A percentile compares a stretch with the other conserved stretches of the same genome.
phyloP scores from a whole-genome alignment of 805 yeast species.

The Saccharomyces kudriavzevii region DNA sequence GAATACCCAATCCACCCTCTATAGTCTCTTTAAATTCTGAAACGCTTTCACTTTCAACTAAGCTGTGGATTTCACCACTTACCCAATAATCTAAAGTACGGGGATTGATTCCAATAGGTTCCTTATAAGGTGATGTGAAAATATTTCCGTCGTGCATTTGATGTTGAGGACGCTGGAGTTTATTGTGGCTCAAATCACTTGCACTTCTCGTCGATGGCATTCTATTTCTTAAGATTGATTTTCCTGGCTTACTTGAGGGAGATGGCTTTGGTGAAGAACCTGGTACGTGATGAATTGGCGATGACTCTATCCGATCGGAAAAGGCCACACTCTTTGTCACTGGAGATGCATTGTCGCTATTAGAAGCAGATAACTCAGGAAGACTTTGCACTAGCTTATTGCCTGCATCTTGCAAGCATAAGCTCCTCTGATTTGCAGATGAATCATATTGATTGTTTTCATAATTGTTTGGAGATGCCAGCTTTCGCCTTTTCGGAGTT shows the following conservation, averaged over 20 bases:
- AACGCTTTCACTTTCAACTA: constrained; percentile 13
- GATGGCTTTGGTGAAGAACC: constrained; percentile 19
- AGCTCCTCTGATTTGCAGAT: neutral
- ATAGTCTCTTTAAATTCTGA: constrained; percentile 18
- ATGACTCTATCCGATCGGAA: constrained; percentile 24
- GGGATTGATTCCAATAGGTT: constrained; percentile 5
- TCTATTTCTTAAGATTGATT: constrained; percentile 22
- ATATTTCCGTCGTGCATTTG: neutral
- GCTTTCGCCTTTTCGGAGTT: constrained; percentile 18
- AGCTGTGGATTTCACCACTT: constrained; percentile 24
- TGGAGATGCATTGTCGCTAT: constrained; percentile 15
- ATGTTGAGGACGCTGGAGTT: neutral
- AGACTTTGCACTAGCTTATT: constrained; percentile 1
- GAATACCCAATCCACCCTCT: constrained; percentile 20
- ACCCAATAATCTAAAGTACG: constrained; percentile 20
- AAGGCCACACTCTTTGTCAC: constrained; percentile 24
- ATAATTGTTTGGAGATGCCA: neutral
- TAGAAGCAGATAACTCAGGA: neutral
- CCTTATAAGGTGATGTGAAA: neutral
- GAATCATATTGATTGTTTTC: neutral
- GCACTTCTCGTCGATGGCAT: neutral
- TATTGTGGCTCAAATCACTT: neutral
- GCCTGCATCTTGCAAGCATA: neutral
- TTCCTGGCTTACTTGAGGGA: constrained; percentile 13
- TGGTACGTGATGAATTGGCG: constrained; percentile 13